These are phyloP conservation scores for Suillus americanus DNA, from an alignment of 768 basidiomycete species.

Conservation along the genomic window DNA sequence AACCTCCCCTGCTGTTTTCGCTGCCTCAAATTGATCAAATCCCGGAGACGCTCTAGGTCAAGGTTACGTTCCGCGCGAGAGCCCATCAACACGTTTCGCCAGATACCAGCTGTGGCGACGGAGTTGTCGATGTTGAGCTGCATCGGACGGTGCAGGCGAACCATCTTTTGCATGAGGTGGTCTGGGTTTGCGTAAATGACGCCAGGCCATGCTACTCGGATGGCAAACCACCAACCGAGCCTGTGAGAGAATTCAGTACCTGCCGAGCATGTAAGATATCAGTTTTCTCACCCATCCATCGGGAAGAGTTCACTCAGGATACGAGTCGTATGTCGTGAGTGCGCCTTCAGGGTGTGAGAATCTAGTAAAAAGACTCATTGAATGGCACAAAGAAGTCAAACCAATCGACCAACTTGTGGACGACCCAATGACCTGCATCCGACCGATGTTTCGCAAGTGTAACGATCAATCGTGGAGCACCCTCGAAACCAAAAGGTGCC, in stretches of 20 bases:
- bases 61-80: slow-evolving; percentile 84
- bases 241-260: slow-evolving; percentile 35
- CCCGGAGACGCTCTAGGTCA: slow-evolving; percentile 80
- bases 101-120: slow-evolving; percentile 85
- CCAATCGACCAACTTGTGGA: slow-evolving; percentile 60
- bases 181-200: slow-evolving; percentile 84
- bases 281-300: slow-evolving; percentile 73
- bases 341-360: slow-evolving; percentile 83
- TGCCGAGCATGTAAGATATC: background rate
- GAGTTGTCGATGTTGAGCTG: slow-evolving; percentile 87
- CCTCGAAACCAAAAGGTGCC: slow-evolving; percentile 81
- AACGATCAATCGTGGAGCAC: slow-evolving; percentile 76
- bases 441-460: slow-evolving; percentile 83
- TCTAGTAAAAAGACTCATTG: slow-evolving; percentile 34
- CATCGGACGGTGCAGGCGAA: slow-evolving; percentile 82
- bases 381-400: slow-evolving; percentile 1
- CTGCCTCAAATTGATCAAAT: slow-evolving; percentile 82
- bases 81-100: slow-evolving; percentile 91
- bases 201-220: slow-evolving; percentile 87
- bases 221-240: slow-evolving; percentile 95
- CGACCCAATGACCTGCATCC: slow-evolving; percentile 86
- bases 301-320: slow-evolving; percentile 77
- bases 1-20: slow-evolving; percentile 80
- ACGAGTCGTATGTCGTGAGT: slow-evolving; percentile 85
- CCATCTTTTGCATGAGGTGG: slow-evolving; percentile 89